Evolutionary conservation across 441 rosid species (phyloP).

Genomic region (Erysimum cheiri): DNA sequence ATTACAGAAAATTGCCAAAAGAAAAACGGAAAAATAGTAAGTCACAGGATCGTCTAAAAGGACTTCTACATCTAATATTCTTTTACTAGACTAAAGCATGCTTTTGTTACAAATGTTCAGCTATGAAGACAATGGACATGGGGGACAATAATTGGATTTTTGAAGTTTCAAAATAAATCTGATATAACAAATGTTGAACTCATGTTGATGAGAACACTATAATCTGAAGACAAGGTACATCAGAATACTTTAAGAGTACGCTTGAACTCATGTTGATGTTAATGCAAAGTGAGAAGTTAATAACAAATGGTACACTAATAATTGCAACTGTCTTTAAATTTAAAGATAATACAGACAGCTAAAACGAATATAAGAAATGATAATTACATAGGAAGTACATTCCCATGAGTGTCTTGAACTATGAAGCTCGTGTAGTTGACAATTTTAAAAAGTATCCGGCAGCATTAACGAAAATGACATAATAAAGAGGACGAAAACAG

Average conservation of each 20-base stretch:
- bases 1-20: slow-evolving; percentile 19
- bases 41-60: slow-evolving; percentile 4
- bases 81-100: slow-evolving; percentile 6
- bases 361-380: background rate
- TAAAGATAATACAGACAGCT: slow-evolving; percentile 1
- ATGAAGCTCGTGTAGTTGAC: slow-evolving; percentile 17
- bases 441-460: slow-evolving; percentile 6
- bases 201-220: slow-evolving; percentile 3
- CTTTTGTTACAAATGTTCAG: slow-evolving; percentile 8
- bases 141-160: background rate
- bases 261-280: background rate
- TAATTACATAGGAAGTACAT: background rate
- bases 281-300: background rate
- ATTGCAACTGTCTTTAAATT: background rate
- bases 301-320: background rate
- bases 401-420: slow-evolving; percentile 6
- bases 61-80: background rate
- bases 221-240: background rate
- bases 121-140: slow-evolving; percentile 10
- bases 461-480: slow-evolving; percentile 19
- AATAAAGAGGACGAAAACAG: background rate
- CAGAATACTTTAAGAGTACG: slow-evolving; percentile 1
- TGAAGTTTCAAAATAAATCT: background rate
- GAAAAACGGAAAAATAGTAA: background rate
- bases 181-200: too few species aligned